Conservation (phyloP, 2,329 filamentous ascomycete genomes). For the Cladophialophora exuberans region DNA sequence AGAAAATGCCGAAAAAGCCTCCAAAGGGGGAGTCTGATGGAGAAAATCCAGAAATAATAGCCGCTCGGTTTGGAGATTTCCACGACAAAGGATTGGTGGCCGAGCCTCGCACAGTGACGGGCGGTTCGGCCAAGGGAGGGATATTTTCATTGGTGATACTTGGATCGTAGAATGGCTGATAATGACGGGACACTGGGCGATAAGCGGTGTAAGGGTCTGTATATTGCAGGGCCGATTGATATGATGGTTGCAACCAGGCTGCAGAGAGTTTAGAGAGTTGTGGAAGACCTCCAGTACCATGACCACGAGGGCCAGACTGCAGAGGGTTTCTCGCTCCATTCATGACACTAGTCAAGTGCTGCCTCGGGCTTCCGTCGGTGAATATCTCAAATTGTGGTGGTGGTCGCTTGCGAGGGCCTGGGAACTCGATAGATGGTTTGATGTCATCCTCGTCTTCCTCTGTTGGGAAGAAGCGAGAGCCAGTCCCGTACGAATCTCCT, state of each 20-base stretch:
- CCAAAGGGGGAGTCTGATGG: slow-evolving; percentile 25
- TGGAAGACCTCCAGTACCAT: slow-evolving; percentile 11
- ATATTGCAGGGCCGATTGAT: slow-evolving; percentile 25
- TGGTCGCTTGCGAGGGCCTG: slow-evolving; percentile 35
- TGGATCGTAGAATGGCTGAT: slow-evolving; percentile 20
- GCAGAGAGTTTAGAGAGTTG: slow-evolving; percentile 18
- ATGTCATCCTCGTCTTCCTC: slow-evolving; percentile 40
- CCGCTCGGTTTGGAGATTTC: slow-evolving; percentile 19
- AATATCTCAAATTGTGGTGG: slow-evolving; percentile 42
- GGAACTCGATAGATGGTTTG: slow-evolving; percentile 37
- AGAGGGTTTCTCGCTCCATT: slow-evolving; percentile 18
- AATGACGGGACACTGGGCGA: slow-evolving; percentile 18
- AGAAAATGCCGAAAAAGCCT: slow-evolving; percentile 24
- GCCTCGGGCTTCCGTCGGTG: slow-evolving; percentile 37
- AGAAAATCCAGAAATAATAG: slow-evolving; percentile 1
- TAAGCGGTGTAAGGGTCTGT: slow-evolving; percentile 18
- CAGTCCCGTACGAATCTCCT: slow-evolving; percentile 28
- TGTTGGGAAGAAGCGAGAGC: slow-evolving; percentile 31
- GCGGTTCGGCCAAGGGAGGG: slow-evolving; percentile 4
- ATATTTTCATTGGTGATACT: slow-evolving; percentile 27
- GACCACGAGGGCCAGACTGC: slow-evolving; percentile 14
- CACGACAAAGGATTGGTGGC: slow-evolving; percentile 25
- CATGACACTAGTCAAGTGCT: slow-evolving; percentile 4
- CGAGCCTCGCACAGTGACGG: slow-evolving; percentile 1
- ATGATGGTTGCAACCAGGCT: slow-evolving; percentile 30